Conservation (phyloP, 192 early-diverging fungal species). For the Pilobolus umbonatus region DNA sequence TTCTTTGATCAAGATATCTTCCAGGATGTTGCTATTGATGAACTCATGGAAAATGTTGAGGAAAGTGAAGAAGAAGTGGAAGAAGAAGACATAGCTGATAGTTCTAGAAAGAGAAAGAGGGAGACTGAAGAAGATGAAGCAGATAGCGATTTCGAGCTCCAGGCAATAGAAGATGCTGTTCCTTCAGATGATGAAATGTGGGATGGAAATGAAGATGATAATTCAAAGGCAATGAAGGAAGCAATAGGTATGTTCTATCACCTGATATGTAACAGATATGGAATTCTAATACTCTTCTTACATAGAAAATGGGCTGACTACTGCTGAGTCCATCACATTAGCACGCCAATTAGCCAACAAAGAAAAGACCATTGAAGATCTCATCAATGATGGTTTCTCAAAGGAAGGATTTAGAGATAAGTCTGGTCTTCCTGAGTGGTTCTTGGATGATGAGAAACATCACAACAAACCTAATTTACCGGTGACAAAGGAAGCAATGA, state of each 20-base stretch:
- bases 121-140: slow-evolving; percentile 45
- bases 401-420: slow-evolving; percentile 86
- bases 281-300: neutral
- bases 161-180: slow-evolving; percentile 30
- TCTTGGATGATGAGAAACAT: slow-evolving; percentile 83
- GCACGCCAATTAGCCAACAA: slow-evolving; percentile 78
- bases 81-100: slow-evolving; percentile 9
- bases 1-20: slow-evolving; percentile 97
- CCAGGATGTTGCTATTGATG: slow-evolving; percentile 53
- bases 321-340: slow-evolving; percentile 87
- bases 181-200: slow-evolving; percentile 47
- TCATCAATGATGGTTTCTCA: slow-evolving; percentile 92
- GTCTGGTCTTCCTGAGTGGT: slow-evolving; percentile 86
- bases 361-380: slow-evolving; percentile 69
- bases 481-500: slow-evolving; percentile 95
- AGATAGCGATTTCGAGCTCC: slow-evolving; percentile 59
- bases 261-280: neutral
- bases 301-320: slow-evolving; percentile 65
- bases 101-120: slow-evolving; percentile 41
- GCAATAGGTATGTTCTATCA: slow-evolving; percentile 35
- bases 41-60: slow-evolving; percentile 55
- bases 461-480: slow-evolving; percentile 89
- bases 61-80: slow-evolving; percentile 42
- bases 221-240: slow-evolving; percentile 41
- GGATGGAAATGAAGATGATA: slow-evolving; percentile 61